Conservation (phyloP, 2,329 filamentous ascomycete genomes). For the Periconia sp. region DNA sequence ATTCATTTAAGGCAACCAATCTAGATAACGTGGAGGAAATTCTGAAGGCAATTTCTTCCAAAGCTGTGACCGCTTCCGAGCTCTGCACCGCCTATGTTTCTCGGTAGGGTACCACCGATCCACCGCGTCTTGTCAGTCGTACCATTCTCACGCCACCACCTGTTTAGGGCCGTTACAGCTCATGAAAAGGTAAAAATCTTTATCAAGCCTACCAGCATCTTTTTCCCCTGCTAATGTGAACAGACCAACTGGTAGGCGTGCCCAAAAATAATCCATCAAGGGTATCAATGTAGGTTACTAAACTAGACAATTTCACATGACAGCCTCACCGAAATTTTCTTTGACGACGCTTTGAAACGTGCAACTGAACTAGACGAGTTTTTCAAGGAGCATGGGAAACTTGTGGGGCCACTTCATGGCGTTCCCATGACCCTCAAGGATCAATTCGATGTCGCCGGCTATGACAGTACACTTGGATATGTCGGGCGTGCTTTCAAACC, state of each 20-base stretch:
- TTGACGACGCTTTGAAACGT: slow-evolving; percentile 45
- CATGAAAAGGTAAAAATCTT: slow-evolving; percentile 29
- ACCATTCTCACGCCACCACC: slow-evolving; percentile 39
- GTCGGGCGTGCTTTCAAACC: slow-evolving; percentile 62
- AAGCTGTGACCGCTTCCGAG: slow-evolving; percentile 28
- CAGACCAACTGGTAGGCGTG: slow-evolving; percentile 48
- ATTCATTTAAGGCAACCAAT: not conserved
- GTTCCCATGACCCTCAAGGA: slow-evolving; percentile 53
- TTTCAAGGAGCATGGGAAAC: slow-evolving; percentile 36
- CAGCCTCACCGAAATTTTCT: slow-evolving; percentile 52
- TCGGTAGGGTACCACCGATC: slow-evolving; percentile 22
- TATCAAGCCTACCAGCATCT: not conserved
- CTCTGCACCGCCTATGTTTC: slow-evolving; percentile 33
- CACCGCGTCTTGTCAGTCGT: slow-evolving; percentile 14
- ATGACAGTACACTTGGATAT: slow-evolving; percentile 59
- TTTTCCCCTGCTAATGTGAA: not conserved
- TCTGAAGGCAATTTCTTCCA: slow-evolving; percentile 25
- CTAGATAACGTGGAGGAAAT: slow-evolving; percentile 23
- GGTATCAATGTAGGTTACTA: slow-evolving; percentile 41
- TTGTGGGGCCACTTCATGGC: slow-evolving; percentile 52
- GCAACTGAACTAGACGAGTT: slow-evolving; percentile 47
- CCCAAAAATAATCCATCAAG: slow-evolving; percentile 14
- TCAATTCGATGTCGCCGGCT: slow-evolving; percentile 52
- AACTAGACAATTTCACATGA: slow-evolving; percentile 49
- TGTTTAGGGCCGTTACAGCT: slow-evolving; percentile 29